A percentile compares a stretch with the other conserved stretches of the same genome.
Evolutionary conservation across 352 stramenopile species (phyloP).

Genomic region (Phytophthora pinifolia): DNA sequence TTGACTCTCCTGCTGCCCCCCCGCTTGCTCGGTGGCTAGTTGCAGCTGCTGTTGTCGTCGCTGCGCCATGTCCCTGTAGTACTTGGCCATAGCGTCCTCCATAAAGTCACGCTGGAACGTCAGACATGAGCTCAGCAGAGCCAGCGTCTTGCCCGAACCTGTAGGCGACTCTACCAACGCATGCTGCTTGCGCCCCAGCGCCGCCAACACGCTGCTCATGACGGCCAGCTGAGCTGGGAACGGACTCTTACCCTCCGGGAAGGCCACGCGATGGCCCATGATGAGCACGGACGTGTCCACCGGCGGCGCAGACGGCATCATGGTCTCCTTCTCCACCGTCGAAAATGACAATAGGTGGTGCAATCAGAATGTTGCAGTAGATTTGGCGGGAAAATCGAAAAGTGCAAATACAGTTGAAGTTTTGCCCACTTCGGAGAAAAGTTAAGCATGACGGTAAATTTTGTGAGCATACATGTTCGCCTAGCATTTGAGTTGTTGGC

Average conservation of each 20-base stretch:
- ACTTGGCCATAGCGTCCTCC: conserved; percentile 35
- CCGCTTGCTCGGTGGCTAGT: conserved; percentile 2
- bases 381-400: conserved; percentile 10
- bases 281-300: conserved; percentile 59
- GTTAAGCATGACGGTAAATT: no score
- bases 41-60: conserved; percentile 13
- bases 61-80: conserved; percentile 16
- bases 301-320: neutral
- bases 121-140: conserved; percentile 77
- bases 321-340: neutral
- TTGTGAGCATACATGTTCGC: no score
- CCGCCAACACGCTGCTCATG: conserved; percentile 80
- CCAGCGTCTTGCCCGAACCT: conserved; percentile 81
- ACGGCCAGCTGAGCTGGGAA: conserved; percentile 84
- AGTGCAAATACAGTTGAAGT: no score
- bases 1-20: neutral
- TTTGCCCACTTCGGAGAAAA: no score
- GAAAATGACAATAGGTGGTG: conserved; percentile 7
- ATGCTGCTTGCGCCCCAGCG: conserved; percentile 73
- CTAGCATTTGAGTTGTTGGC: conserved; percentile 10
- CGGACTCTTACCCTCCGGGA: conserved; percentile 69
- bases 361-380: conserved; percentile 15
- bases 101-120: conserved; percentile 68
- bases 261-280: conserved; percentile 79
- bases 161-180: conserved; percentile 83